These are phyloP conservation scores for Coemansia erecta DNA, from an alignment of 192 early-diverging fungal species.

Conservation along the genomic window DNA sequence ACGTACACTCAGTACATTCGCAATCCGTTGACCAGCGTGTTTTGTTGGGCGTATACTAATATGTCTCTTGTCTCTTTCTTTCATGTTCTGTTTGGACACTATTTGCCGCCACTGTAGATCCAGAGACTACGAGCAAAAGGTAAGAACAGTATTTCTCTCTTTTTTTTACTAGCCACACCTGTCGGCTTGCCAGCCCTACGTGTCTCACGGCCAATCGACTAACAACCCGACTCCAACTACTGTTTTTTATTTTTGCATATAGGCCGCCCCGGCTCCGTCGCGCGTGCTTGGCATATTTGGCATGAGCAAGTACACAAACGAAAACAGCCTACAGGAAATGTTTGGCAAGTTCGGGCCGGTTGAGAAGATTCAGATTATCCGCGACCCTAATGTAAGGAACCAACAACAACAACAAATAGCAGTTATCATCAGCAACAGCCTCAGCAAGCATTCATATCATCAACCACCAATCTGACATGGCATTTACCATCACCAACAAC, in stretches of 20 bases:
- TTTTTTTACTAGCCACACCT: too few species aligned
- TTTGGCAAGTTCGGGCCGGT: constrained; percentile 41
- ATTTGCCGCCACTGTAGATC: too few species aligned
- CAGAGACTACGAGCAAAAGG: too few species aligned
- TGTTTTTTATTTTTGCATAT: constrained; percentile 3
- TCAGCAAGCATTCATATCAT: not conserved
- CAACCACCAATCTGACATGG: not conserved
- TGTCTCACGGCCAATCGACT: not conserved
- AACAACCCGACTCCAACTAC: not conserved
- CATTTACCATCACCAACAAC: not conserved
- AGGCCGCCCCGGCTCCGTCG: constrained; percentile 28
- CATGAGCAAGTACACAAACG: constrained; percentile 55
- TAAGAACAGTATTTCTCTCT: too few species aligned
- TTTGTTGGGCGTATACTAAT: not conserved
- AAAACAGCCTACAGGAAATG: constrained; percentile 26
- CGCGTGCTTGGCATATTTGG: constrained; percentile 48
- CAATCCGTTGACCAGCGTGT: too few species aligned
- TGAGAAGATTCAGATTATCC: constrained; percentile 40
- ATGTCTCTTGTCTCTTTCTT: not conserved
- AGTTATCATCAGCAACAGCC: constrained; percentile 10
- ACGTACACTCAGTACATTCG: too few species aligned
- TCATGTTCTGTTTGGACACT: too few species aligned
- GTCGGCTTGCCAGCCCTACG: too few species aligned
- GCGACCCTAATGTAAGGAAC: constrained; percentile 47
- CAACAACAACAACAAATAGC: constrained; percentile 14